Evolutionary conservation across 768 basidiomycete species (phyloP), one percentile per base, ranked within the genome.

Genomic region (button mushroom (Agaricus bisporus)): DNA sequence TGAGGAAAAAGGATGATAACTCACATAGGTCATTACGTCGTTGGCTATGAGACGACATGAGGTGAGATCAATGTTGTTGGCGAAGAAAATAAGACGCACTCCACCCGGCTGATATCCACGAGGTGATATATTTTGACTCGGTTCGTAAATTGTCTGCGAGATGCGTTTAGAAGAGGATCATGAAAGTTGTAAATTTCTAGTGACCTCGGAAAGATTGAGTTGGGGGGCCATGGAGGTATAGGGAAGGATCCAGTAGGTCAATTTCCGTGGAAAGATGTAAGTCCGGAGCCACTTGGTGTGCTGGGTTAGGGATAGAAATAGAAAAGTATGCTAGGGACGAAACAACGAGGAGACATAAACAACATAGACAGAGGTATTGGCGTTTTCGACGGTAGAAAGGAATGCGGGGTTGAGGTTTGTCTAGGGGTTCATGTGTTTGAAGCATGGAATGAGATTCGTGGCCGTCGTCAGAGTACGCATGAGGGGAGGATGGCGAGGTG

Each of bases 41-140:
- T 88, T 88, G 6, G 86, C 85, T 88, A 44, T 10, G 28, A 20
- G 59, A 15, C 51, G 57, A 56, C 38, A 39, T 39, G 38, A 39
- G 38, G 38, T 35, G 46, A 51, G 41, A 50, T 64, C 8, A 6
- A 11, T n/a, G 42, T 22, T 20, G 36, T 14, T 42, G 22, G 39
- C 9, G 41, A 56, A 17, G 46, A 58, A 55, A 41, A 2, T 53
- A 41, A 45, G 28, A 75, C 81, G 59, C 63, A 82, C 81, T 87
- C 86, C 86, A 89, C 38, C 87, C 87, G n/a, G 86, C 85, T 36
- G 82, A 81, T 38, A 82, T 72, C 85, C 85, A 89, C 12, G 84
- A 84, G 1, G 85, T 83, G 55, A 89, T 79, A 58, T 88, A 89
- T 57, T 82, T 74, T 4, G 70, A 69, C 52, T 85, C 79, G 17